These are phyloP conservation scores for Pilatotrama ljubarskyi DNA, from an alignment of 768 basidiomycete species.

Conservation along the genomic window DNA sequence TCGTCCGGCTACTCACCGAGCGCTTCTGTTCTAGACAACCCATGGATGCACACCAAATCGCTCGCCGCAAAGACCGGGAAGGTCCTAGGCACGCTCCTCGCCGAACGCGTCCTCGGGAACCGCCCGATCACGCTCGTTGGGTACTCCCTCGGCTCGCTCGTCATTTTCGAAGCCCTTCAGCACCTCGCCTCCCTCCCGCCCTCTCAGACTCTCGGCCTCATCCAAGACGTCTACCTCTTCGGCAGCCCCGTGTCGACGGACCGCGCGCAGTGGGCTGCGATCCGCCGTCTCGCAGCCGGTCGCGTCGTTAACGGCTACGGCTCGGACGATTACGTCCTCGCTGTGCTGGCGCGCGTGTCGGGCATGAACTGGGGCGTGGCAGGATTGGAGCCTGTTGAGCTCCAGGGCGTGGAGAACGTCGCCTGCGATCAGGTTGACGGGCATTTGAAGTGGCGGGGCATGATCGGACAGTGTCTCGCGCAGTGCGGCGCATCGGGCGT, in stretches of 20 bases:
- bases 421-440: constrained; percentile 48
- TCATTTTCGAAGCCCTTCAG: constrained; percentile 57
- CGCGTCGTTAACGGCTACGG: constrained; percentile 57
- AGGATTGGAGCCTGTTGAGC: constrained; percentile 48
- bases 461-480: constrained; percentile 48
- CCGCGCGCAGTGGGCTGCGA: constrained; percentile 42
- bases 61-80: constrained; percentile 53
- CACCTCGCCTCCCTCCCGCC: constrained; percentile 47
- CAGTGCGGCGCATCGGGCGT: constrained; percentile 43
- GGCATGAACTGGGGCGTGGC: constrained; percentile 51
- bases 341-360: constrained; percentile 49
- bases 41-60: constrained; percentile 58
- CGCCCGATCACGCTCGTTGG: constrained; percentile 57
- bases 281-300: constrained; percentile 51
- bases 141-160: constrained; percentile 56
- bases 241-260: constrained; percentile 50
- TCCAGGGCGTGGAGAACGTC: constrained; percentile 55
- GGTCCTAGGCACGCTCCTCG: constrained; percentile 52
- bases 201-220: constrained; percentile 44
- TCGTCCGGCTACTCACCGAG: background rate
- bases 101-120: constrained; percentile 51
- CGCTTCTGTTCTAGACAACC: constrained; percentile 45
- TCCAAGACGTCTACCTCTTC: constrained; percentile 57
- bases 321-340: constrained; percentile 53
- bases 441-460: constrained; percentile 50